Evolutionary conservation across 1,139 yeast genomes (phyloP), one percentile per base, ranked within the genome.

Genomic region (Candida labiduridarum): DNA sequence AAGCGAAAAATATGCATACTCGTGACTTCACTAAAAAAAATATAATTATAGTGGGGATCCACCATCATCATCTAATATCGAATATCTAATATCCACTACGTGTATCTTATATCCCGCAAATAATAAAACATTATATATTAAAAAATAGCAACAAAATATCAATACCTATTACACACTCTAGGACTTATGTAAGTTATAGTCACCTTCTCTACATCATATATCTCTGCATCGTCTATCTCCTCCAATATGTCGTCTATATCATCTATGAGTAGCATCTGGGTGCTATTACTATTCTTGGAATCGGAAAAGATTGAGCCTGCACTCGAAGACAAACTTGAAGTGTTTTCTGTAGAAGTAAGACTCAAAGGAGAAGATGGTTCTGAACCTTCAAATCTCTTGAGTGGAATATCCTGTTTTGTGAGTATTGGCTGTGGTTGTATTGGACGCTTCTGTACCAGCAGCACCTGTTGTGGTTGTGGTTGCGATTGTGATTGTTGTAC

Each of bases 291-390:
- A 30, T 47, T 34, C 18, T 39, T 44, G 1, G 45, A 25, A 29
- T 38, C 43, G 29, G 50, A 48, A 36, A 48, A 48, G 12, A 48
- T 18, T 2, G 50, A 43, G 14, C 38, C 45, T n/a, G 40, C 46
- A 14, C 43, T 43, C 12, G 44, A 19, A 4, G 46, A 41, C 19
- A 30, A 16, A 16, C 14, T 41, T 8, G 49, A 46, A 2, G 7
- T 41, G 3, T 33, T 29, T n/a, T 22, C 43, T 36, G 36, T 35
- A 4, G 42, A 27, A 4, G 42, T 27, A 35, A 45, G 19, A 29
- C 47, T 31, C 16, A 47, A 15, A 18, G 52, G 52, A 18, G 50
- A 45, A 14, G 49, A 38, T 25, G 46, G 47, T 22, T 38, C 42
- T 5, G 39, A 41, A 16, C 29, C 12, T 11, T 27, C 46, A 25